Evolutionary conservation across 306 rosid genomes (phyloP), one percentile per base, ranked within the genome.

Genomic region (Ziziphus jujuba): DNA sequence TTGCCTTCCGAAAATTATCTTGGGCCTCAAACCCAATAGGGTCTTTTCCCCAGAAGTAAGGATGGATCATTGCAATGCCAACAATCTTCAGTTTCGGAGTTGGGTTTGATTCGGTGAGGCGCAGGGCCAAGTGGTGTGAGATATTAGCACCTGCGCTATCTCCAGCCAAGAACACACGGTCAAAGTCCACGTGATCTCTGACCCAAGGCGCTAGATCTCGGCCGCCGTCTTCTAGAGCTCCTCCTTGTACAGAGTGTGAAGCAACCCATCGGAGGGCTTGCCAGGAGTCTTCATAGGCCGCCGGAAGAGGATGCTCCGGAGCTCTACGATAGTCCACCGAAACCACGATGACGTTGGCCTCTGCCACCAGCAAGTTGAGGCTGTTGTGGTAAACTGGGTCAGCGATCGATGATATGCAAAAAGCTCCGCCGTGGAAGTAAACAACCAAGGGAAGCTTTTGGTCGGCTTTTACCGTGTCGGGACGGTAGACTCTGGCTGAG

Each of bases 371-470:
- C 28, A 33, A 59, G 84, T 80, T 92, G 75, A 87, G 85, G 72
- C 85, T 70, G 78, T 73, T 83, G 58, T 92, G 97, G 86, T 89
- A 89, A 21, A 80, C 2, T 0, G 97, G 96, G 51, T 89, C 97
- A 4, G 80, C 74, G 48, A 85, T 43, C 0, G 93, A 86, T 12
- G 97, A 65, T 65, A 89, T 80, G 69, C 73, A 70, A 56, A 84
- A 92, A 23, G 93, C 97, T 0, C 98, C 96, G 0, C 98, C 98
- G 22, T 92, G 98, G 35, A 79, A 80, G 87, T 92, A 89, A 51
- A 90, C 6, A 9, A 82, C 25, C 36, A 92, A 45, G 6, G 97
- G 91, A 31, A 84, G 89, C 70, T 85, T 89, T 2, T 49, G 33
- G 9, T 7, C 6, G 1, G 35, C 25, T n/a, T 36, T 23, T 8